These are phyloP conservation scores for Fomitopsis palustris DNA, from an alignment of 1,284 basidiomycete genomes.

Conservation along the genomic window DNA sequence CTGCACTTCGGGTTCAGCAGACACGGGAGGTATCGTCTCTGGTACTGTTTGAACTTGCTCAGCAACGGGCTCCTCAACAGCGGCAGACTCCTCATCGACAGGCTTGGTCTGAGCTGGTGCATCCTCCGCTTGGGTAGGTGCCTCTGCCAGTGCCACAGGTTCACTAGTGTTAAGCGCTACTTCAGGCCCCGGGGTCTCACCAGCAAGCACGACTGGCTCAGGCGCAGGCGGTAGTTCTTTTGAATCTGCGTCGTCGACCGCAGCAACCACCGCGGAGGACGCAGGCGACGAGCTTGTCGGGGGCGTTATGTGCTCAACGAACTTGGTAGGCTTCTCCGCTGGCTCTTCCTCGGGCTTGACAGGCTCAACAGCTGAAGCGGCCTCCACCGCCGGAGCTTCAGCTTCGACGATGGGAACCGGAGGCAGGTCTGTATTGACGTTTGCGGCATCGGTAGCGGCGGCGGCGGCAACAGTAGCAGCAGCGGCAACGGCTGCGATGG, in stretches of 20 bases:
- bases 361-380: slow-evolving; percentile 7
- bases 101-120: background rate
- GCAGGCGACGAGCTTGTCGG: slow-evolving; percentile 3
- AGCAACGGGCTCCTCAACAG: background rate
- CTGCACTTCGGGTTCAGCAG: background rate
- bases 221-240: slow-evolving; percentile 28
- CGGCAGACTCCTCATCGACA: background rate
- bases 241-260: slow-evolving; percentile 5
- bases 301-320: slow-evolving; percentile 12
- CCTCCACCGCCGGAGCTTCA: slow-evolving; percentile 10
- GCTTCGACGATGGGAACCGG: slow-evolving; percentile 25
- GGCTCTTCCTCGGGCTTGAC: slow-evolving; percentile 20
- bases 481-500: slow-evolving; percentile 12
- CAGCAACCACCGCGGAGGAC: background rate
- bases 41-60: background rate
- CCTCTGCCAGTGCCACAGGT: slow-evolving; percentile 21
- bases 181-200: slow-evolving; percentile 37
- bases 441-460: slow-evolving; percentile 10
- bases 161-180: slow-evolving; percentile 30
- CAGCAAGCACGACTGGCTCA: slow-evolving; percentile 31
- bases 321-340: slow-evolving; percentile 18
- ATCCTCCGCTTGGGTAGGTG: slow-evolving; percentile 3
- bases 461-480: slow-evolving; percentile 14
- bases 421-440: slow-evolving; percentile 19
- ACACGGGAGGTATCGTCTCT: background rate